Evolutionary conservation across 495 filamentous ascomycete genomes (phyloP).

Genomic region (Lasiosphaeriaceae sp.): DNA sequence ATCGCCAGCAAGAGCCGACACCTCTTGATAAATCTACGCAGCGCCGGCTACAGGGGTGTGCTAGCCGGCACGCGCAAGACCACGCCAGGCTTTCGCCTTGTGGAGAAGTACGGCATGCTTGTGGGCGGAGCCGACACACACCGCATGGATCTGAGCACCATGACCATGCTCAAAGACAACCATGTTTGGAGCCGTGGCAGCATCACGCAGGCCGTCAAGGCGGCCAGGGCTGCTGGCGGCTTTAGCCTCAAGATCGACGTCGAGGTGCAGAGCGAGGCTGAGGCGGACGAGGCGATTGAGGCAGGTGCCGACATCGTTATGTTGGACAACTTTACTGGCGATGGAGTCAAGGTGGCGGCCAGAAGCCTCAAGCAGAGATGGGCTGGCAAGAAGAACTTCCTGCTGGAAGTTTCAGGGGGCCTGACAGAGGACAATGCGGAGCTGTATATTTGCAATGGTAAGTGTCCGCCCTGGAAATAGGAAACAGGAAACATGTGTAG

Average conservation of each 20-base stretch:
- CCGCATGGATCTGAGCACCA: conserved; percentile 82
- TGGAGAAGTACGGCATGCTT: conserved; percentile 97
- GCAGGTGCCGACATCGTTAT: conserved; percentile 95
- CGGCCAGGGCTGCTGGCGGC: conserved; percentile 79
- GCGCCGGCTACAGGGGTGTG: conserved; percentile 71
- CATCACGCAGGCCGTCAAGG: conserved; percentile 76
- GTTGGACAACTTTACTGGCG: conserved; percentile 87
- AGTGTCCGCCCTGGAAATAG: no score
- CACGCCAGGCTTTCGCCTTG: conserved; percentile 89
- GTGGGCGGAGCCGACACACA: conserved; percentile 89
- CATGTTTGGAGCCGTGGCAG: conserved; percentile 87
- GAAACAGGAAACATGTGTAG: conserved; percentile 2
- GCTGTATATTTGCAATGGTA: conserved; percentile 70
- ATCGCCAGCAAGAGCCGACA: conserved; percentile 68
- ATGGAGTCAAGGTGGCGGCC: conserved; percentile 70
- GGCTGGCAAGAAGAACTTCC: conserved; percentile 60
- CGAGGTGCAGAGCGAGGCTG: conserved; percentile 80
- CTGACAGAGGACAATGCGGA: conserved; percentile 81
- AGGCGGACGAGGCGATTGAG: conserved; percentile 84
- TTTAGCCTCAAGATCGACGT: conserved; percentile 95
- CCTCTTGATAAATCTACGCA: conserved; percentile 48
- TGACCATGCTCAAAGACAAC: conserved; percentile 99
- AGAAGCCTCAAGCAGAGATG: conserved; percentile 70
- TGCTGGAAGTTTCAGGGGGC: conserved; percentile 91
- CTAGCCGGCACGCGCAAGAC: conserved; percentile 96